These are phyloP conservation scores for Glycine latifolia DNA, from an alignment of 306 rosid genomes.

Conservation along the genomic window DNA sequence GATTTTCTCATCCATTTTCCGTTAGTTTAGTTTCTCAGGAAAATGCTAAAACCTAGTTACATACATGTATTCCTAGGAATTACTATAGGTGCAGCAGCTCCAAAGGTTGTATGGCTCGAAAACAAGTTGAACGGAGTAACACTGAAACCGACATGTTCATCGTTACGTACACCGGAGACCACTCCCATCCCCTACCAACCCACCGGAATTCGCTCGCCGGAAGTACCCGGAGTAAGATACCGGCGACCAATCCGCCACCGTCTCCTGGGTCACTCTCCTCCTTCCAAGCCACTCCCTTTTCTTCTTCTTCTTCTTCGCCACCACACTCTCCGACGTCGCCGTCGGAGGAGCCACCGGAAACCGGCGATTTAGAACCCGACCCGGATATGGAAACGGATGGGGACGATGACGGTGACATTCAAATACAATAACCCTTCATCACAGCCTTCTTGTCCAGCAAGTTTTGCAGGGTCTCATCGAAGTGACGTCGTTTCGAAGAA, in stretches of 20 bases:
- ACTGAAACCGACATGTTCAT: slow-evolving; percentile 56
- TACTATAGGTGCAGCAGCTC: slow-evolving; percentile 86
- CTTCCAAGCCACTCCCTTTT: background rate
- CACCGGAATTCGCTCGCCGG: slow-evolving; percentile 86
- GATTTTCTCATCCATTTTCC: background rate
- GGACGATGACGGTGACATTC: slow-evolving; percentile 36
- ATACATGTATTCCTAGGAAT: slow-evolving; percentile 53
- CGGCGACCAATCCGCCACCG: slow-evolving; percentile 6
- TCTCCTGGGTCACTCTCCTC: background rate
- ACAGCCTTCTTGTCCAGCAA: background rate
- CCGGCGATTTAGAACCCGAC: background rate
- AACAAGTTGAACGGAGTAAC: slow-evolving; percentile 80
- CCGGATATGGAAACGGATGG: slow-evolving; percentile 16
- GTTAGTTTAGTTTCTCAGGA: slow-evolving; percentile 32
- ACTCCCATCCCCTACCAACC: slow-evolving; percentile 73
- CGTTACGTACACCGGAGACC: slow-evolving; percentile 80
- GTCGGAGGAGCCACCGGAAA: slow-evolving; percentile 34
- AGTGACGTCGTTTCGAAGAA: background rate
- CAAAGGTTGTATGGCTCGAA: slow-evolving; percentile 75
- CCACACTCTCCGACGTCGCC: slow-evolving; percentile 44
- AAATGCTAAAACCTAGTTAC: background rate
- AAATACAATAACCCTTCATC: background rate
- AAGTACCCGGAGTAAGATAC: slow-evolving; percentile 57
- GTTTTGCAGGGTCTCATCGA: background rate
- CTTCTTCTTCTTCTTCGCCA: slow-evolving; percentile 24